Evolutionary conservation across 768 basidiomycete species (phyloP), one percentile per base, ranked within the genome.

Genomic region (Podaxis mareebaensis): DNA sequence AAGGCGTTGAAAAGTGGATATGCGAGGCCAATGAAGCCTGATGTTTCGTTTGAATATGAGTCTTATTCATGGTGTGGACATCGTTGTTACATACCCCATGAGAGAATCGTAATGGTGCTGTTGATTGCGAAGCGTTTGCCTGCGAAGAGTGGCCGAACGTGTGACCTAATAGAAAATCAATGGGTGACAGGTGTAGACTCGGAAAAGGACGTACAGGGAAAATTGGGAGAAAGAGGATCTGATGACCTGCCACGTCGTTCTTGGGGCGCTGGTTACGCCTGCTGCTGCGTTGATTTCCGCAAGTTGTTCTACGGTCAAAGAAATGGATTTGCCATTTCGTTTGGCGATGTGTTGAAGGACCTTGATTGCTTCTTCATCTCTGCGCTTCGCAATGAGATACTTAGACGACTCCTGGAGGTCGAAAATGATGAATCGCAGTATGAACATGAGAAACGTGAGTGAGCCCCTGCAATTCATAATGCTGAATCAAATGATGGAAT

Each of bases 361-460:
- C 65, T 75, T 72, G 53, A 88, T 75, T 5, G 85, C 85, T 51
- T 87, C 84, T 53, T 77, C 76, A 66, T 89, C 86, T 46, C 80
- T 79, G 26, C 85, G 85, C 67, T 83, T 81, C 4, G 79, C 80
- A 24, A 87, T 74, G 22, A 87, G 78, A 71, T 82, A 89, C 67
- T 88, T 88, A 8, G 87, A 81, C 0, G 84, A 84, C 68, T 88
- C 87, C 67, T 85, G 81, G 58, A 88, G 75, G 64, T 79, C 81
- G 65, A 89, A 87, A 26, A 87, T 73, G 59, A 84, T 70, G 73
- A 81, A 86, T 30, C 87, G 85, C 59, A 78, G 65, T 63, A 85
- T 69, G 72, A 85, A 88, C 71, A 85, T 78, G 51, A 83, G 7
- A 36, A 87, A 73, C 0, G 85, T 86, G 55, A 86, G 64, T 22